Conservation (phyloP, 176 grass and related monocot genomes). For the Otatea glauca region DNA sequence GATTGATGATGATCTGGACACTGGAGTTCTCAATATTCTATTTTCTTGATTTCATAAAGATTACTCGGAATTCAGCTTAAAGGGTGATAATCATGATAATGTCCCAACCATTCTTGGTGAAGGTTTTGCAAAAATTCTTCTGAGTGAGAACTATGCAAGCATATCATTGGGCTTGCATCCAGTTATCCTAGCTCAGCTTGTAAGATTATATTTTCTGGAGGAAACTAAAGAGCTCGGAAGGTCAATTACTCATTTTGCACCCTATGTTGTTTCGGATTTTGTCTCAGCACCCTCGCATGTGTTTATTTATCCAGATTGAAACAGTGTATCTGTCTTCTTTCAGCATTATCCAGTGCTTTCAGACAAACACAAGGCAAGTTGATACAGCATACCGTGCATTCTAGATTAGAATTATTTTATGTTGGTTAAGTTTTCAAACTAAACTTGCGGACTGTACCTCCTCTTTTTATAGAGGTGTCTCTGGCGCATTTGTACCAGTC, state of each 20-base stretch:
- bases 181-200: slow-evolving; percentile 70
- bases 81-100: slow-evolving; percentile 77
- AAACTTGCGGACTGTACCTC: slow-evolving; percentile 30
- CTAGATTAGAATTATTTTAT: background rate
- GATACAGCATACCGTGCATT: background rate
- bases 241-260: slow-evolving; percentile 52
- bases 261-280: slow-evolving; percentile 27
- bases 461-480: slow-evolving; percentile 63
- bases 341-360: slow-evolving; percentile 83
- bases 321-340: slow-evolving; percentile 90
- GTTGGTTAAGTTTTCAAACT: background rate
- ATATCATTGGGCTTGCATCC: slow-evolving; percentile 64
- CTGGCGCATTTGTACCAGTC: slow-evolving; percentile 70
- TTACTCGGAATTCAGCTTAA: slow-evolving; percentile 57
- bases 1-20: slow-evolving; percentile 56
- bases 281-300: slow-evolving; percentile 5
- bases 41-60: slow-evolving; percentile 73
- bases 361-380: slow-evolving; percentile 78
- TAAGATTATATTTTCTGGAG: slow-evolving; percentile 77
- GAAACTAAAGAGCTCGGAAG: slow-evolving; percentile 75
- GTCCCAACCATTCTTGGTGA: slow-evolving; percentile 73
- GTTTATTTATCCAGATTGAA: slow-evolving; percentile 66
- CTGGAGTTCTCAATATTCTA: slow-evolving; percentile 79
- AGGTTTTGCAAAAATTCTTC: slow-evolving; percentile 93
- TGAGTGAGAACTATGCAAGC: slow-evolving; percentile 70